Evolutionary conservation across 371 early-diverging fungal genomes (phyloP).

Genomic region (Gilbertella persicaria): DNA sequence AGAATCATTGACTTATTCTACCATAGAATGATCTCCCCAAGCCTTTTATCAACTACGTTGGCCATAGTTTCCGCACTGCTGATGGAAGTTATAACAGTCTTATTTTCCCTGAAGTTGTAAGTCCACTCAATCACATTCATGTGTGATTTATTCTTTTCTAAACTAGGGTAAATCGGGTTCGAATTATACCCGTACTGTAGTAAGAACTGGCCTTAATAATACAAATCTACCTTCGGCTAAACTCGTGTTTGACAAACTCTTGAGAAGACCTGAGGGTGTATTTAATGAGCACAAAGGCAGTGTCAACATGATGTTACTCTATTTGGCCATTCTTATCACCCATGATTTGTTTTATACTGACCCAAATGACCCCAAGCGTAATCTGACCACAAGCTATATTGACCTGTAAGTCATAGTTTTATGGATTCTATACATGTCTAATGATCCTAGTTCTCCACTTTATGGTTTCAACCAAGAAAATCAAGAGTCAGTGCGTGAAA

Average conservation of each 20-base stretch:
- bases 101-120: constrained; percentile 42
- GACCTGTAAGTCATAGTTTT: constrained; percentile 36
- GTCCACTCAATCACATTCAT: neutral
- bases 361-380: constrained; percentile 35
- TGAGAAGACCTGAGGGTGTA: constrained; percentile 33
- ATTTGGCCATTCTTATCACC: constrained; percentile 52
- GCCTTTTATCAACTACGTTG: constrained; percentile 44
- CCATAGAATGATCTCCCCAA: constrained; percentile 42
- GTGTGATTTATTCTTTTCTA: neutral
- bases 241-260: constrained; percentile 35
- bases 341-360: constrained; percentile 59
- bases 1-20: too few relatives aligned
- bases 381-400: constrained; percentile 50
- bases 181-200: constrained; percentile 46
- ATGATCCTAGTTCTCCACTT: constrained; percentile 29
- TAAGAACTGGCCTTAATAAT: constrained; percentile 18
- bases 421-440: neutral
- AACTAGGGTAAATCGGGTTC: constrained; percentile 41
- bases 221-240: constrained; percentile 36
- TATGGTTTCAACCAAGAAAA: constrained; percentile 46
- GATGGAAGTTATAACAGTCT: constrained; percentile 54
- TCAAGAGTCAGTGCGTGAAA: constrained; percentile 43
- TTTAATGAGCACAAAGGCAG: constrained; percentile 40
- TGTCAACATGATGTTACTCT: constrained; percentile 48
- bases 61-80: constrained; percentile 44